Evolutionary conservation across 2,329 filamentous ascomycete species (phyloP).

Genomic region (Gliomastix tumulicola): DNA sequence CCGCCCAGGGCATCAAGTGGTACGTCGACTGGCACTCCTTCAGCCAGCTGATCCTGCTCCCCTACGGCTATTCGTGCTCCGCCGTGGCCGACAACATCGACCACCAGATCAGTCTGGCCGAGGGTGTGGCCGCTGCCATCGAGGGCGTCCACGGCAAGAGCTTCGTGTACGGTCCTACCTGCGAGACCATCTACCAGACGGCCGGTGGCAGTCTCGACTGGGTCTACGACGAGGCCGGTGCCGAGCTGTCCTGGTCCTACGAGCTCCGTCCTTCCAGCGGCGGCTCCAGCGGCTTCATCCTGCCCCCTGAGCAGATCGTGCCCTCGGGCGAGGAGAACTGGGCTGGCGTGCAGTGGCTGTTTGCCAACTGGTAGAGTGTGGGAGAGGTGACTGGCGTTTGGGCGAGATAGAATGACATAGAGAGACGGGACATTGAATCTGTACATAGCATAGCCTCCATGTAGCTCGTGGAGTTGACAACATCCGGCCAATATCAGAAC

Average conservation of each 20-base stretch:
- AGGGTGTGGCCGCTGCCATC: conserved; percentile 43
- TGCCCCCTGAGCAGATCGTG: conserved; percentile 33
- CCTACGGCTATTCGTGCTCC: conserved; percentile 54
- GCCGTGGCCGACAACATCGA: conserved; percentile 35
- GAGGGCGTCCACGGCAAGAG: conserved; percentile 26
- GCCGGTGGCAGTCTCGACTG: conserved; percentile 39
- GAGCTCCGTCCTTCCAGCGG: conserved; percentile 27
- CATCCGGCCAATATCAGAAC: too few relatives aligned
- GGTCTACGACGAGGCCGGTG: conserved; percentile 29
- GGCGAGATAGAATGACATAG: too few relatives aligned
- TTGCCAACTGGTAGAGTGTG: conserved; percentile 12
- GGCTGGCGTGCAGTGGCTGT: conserved; percentile 53
- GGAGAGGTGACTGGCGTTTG: too few relatives aligned
- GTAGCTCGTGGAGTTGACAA: too few relatives aligned
- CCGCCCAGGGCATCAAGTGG: conserved; percentile 43
- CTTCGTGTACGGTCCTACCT: conserved; percentile 44
- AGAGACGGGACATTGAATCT: too few relatives aligned
- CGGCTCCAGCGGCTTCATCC: conserved; percentile 31
- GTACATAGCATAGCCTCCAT: too few relatives aligned
- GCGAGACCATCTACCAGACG: conserved; percentile 54
- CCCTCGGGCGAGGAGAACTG: conserved; percentile 34
- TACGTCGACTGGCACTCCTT: conserved; percentile 63
- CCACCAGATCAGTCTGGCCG: conserved; percentile 40
- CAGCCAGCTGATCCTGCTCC: conserved; percentile 48
- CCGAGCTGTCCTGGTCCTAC: conserved; percentile 31